Evolutionary conservation across 139 green algal genomes (phyloP), one percentile per base, ranked within the genome.

Genomic region (Tetradesmus lagerheimii): DNA sequence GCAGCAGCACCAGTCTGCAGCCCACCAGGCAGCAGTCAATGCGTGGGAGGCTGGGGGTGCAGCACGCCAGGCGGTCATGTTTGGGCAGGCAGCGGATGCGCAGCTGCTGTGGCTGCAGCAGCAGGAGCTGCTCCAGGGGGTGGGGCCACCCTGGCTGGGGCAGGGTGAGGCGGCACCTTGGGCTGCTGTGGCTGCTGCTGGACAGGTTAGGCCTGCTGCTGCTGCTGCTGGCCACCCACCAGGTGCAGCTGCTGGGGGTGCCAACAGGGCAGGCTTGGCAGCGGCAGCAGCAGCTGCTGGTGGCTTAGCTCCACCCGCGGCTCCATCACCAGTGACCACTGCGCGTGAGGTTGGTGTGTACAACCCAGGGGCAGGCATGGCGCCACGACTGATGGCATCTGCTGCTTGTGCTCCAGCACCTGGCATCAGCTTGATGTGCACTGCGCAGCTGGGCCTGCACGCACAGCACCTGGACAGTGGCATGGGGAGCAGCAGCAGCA

Each of bases 161-260:
- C 43, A 41, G n/a, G 83, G 83, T 20, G 83, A 88, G 64, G 83
- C 64, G 11, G 83, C 83, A 20, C 83, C 83, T 38, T 88, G 83
- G 83, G 83, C 83, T 80, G 64, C 31, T 38, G 76, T n/a, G 25
- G 57, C 23, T n/a, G 57, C 57, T n/a, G 57, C 57, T 31, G 57
- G 23, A 16, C 23, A n/a, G 25, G 57, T 23, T 31, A 31, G 57
- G 57, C 57, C 57, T 71, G 57, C 23, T 71, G 53, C 57, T 71
- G 57, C 23, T 71, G 53, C 15, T 66, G 57, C 47, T 31, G 25
- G 41, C n/a, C 31, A 9, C 25, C 25, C 37, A 15, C 16, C n/a
- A 25, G 79, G 37, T 39, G 79, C 39, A 38, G 79, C 45, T 23
- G 80, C 27, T 41, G 43, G 43, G 25, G 41, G 20, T n/a, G 57